Percentiles rank a stretch among this genome's conserved stretches.
Conservation (phyloP, 257 asterid genomes). For the Solanum boliviense region DNA sequence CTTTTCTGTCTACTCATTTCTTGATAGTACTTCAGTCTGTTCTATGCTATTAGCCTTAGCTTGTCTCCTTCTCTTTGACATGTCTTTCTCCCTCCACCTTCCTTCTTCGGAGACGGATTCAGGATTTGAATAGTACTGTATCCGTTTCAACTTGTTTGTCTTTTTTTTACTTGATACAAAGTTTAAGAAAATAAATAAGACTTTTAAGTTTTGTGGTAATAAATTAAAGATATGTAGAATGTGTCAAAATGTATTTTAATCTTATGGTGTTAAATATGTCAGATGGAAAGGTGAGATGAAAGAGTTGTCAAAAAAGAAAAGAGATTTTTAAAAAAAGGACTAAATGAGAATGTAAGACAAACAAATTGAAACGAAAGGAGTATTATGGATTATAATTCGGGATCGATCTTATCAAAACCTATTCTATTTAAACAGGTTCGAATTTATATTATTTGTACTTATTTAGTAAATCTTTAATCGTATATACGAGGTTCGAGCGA, state of each 20-base stretch:
- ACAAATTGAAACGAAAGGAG: no score
- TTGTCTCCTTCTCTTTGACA: conserved; percentile 34
- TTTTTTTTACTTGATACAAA: background rate
- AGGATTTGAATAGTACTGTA: background rate
- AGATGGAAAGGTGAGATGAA: background rate
- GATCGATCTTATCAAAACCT: background rate
- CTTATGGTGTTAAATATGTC: fast-evolving
- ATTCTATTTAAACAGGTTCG: background rate
- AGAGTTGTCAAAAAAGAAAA: no score
- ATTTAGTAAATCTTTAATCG: background rate
- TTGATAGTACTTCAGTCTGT: conserved; percentile 20
- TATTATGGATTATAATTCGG: background rate
- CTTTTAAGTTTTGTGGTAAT: background rate
- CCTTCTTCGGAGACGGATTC: background rate
- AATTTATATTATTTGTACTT: background rate
- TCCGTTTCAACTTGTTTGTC: background rate
- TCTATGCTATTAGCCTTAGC: background rate
- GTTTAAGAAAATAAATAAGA: background rate
- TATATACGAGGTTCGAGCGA: background rate
- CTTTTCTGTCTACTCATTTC: conserved; percentile 25
- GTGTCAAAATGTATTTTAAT: background rate
- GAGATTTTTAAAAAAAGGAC: no score
- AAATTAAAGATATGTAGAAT: background rate
- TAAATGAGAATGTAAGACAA: background rate
- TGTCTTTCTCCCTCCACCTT: background rate